These are phyloP conservation scores for Oryza nivara DNA, from an alignment of 176 grass and related monocot genomes.

Conservation along the genomic window DNA sequence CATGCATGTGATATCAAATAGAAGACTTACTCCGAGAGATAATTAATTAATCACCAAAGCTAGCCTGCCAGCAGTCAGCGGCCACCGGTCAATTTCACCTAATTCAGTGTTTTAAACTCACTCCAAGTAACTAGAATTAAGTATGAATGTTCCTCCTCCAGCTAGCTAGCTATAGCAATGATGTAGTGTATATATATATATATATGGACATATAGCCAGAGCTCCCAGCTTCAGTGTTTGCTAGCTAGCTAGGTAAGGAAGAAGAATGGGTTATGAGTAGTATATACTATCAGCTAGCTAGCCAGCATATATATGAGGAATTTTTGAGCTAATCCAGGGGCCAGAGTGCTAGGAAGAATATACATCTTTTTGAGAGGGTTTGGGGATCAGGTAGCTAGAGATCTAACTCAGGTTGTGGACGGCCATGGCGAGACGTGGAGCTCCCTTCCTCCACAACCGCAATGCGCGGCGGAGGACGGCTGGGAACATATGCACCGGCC, in stretches of 20 bases:
- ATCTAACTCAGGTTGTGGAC: background rate
- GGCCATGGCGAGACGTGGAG: background rate
- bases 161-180: too few species aligned
- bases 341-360: background rate
- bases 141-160: too few species aligned
- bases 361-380: background rate
- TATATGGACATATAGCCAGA: too few species aligned
- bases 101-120: background rate
- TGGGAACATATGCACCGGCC: constrained; percentile 34
- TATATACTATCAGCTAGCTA: too few species aligned
- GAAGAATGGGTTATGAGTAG: too few species aligned
- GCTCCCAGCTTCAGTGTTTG: too few species aligned
- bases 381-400: too few species aligned
- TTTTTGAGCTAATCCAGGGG: too few species aligned
- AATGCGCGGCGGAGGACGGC: background rate
- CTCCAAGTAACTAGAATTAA: background rate
- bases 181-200: too few species aligned
- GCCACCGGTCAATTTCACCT: background rate
- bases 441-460: constrained; percentile 31
- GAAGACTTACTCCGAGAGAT: background rate
- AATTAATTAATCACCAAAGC: background rate
- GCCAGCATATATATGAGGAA: too few species aligned
- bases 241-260: too few species aligned
- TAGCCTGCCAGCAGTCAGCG: background rate
- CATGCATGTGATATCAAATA: constrained; percentile 3